Evolutionary conservation across 495 filamentous ascomycete genomes (phyloP).

Genomic region (Tricharina praecox): DNA sequence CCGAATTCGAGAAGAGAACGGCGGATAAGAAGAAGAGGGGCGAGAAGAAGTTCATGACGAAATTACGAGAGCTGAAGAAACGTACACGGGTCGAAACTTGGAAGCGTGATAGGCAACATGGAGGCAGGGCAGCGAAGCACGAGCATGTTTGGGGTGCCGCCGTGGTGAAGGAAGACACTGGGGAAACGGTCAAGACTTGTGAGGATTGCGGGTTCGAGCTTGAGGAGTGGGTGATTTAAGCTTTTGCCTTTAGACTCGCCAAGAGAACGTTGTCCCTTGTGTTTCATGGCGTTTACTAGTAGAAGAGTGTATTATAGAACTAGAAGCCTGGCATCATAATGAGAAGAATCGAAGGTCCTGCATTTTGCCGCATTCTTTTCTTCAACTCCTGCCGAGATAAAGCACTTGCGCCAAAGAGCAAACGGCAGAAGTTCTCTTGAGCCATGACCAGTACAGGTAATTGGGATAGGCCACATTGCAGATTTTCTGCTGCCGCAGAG

Average conservation of each 20-base stretch:
- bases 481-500: too few relatives aligned
- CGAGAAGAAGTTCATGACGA: conserved; percentile 78
- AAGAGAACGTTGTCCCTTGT: too few relatives aligned
- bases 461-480: too few relatives aligned
- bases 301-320: too few relatives aligned
- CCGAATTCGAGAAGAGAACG: conserved; percentile 70
- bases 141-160: conserved; percentile 81
- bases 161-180: conserved; percentile 61
- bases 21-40: conserved; percentile 70
- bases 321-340: too few relatives aligned
- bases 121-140: conserved; percentile 44
- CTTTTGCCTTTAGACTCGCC: not conserved
- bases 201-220: conserved; percentile 89
- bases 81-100: conserved; percentile 84
- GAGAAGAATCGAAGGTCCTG: too few relatives aligned
- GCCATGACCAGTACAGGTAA: too few relatives aligned
- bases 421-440: too few relatives aligned
- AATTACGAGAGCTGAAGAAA: conserved; percentile 78
- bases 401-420: too few relatives aligned
- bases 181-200: conserved; percentile 68
- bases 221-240: conserved; percentile 69
- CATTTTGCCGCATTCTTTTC: too few relatives aligned
- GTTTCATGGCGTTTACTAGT: too few relatives aligned
- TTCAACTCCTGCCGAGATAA: too few relatives aligned
- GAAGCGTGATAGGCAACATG: conserved; percentile 37